phyloP scores from a whole-genome alignment of 495 filamentous ascomycete species.

The Cairneyella variabilis region DNA sequence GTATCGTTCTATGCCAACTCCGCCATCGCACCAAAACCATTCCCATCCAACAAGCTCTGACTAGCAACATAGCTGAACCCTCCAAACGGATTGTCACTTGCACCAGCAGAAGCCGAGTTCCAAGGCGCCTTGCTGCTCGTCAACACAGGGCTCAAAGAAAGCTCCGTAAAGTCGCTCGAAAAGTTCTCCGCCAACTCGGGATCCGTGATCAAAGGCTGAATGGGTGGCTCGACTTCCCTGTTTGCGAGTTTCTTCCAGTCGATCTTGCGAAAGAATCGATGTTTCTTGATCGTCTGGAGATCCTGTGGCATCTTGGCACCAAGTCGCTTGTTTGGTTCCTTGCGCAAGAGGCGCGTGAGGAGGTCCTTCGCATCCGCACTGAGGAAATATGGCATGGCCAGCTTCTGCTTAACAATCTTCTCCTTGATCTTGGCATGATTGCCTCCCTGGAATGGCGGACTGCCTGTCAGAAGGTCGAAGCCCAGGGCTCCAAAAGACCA shows the following conservation, averaged over 20 bases:
- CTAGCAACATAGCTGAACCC: conserved; percentile 96
- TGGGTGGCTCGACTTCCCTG: conserved; percentile 78
- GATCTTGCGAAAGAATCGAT: conserved; percentile 94
- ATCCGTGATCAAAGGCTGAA: conserved; percentile 87
- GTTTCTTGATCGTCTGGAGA: conserved; percentile 77
- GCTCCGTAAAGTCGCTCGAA: conserved; percentile 75
- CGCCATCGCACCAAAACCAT: conserved; percentile 25
- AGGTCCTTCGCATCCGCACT: conserved; percentile 89
- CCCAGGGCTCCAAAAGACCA: conserved; percentile 94
- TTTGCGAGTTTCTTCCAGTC: conserved; percentile 81
- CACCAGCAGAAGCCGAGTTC: conserved; percentile 23
- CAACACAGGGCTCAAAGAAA: conserved; percentile 72
- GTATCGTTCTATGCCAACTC: neutral
- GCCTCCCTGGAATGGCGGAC: conserved; percentile 82
- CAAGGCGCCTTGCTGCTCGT: conserved; percentile 33
- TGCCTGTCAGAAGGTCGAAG: conserved; percentile 86
- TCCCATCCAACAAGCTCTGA: conserved; percentile 72
- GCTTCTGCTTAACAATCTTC: conserved; percentile 89
- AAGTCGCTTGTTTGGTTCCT: conserved; percentile 84
- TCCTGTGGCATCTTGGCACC: conserved; percentile 88
- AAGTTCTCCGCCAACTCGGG: conserved; percentile 97
- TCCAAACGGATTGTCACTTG: conserved; percentile 74
- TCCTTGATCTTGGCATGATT: conserved; percentile 91
- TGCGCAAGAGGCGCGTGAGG: conserved; percentile 80
- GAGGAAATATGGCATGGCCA: conserved; percentile 81